Conservation (phyloP, 305 asterid species). For the Solanum hybrid region DNA sequence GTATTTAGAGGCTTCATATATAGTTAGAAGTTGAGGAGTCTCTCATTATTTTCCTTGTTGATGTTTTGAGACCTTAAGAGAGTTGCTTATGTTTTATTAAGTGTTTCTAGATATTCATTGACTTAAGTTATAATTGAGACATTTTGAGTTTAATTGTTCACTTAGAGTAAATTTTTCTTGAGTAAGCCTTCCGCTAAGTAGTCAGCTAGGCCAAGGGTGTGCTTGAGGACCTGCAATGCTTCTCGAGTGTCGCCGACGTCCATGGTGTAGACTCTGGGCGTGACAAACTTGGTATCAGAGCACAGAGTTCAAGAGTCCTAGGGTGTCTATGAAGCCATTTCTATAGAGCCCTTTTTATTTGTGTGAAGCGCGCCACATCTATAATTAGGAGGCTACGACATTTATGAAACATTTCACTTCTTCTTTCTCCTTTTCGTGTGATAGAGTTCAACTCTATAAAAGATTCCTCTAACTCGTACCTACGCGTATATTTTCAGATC, state of each 20-base stretch:
- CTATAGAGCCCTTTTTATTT: not conserved
- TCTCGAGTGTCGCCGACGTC: not conserved
- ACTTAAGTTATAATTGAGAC: not conserved
- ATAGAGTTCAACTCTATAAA: not conserved
- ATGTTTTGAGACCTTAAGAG: not conserved
- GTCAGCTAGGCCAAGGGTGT: not conserved
- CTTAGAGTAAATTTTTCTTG: no score
- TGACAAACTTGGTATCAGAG: not conserved
- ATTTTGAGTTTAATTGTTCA: not conserved
- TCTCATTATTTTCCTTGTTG: not conserved
- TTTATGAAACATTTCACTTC: not conserved
- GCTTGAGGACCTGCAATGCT: not conserved
- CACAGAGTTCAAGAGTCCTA: not conserved
- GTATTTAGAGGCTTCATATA: not conserved
- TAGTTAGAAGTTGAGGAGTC: not conserved
- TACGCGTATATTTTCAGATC: not conserved
- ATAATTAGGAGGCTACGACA: not conserved
- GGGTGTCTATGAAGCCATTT: not conserved
- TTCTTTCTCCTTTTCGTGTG: not conserved
- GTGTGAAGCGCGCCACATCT: not conserved
- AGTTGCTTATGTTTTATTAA: not conserved
- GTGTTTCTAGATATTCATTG: not conserved
- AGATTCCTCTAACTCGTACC: not conserved
- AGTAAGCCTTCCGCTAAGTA: not conserved
- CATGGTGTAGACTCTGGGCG: not conserved